Evolutionary conservation across 31 red algal species (phyloP).

Genomic region (Asparagopsis taxiformis): DNA sequence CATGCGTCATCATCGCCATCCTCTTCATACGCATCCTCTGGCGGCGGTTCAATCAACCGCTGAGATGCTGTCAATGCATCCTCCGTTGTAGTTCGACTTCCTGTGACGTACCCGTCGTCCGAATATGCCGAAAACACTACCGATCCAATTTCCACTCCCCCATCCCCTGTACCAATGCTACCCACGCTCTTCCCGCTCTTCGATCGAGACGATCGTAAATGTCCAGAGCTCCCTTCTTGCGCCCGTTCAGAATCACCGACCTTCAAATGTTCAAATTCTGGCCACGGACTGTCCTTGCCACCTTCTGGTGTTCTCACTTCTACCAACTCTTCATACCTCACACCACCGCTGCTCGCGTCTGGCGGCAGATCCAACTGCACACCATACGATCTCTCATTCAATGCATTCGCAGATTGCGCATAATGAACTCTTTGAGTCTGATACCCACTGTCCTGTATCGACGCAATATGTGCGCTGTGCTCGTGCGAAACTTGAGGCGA

Average conservation of each 20-base stretch:
- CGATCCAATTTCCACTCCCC: conserved; percentile 28
- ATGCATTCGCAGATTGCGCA: too few relatives aligned
- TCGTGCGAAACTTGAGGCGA: background rate
- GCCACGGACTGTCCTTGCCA: conserved; percentile 1
- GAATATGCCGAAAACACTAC: conserved; percentile 15
- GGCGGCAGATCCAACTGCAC: background rate
- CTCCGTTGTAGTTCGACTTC: conserved; percentile 34
- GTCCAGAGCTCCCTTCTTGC: conserved; percentile 11
- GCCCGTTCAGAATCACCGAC: conserved; percentile 12
- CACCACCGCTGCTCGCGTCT: background rate
- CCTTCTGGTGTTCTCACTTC: background rate
- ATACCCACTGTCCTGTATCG: too few relatives aligned
- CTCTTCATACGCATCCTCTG: conserved; percentile 7
- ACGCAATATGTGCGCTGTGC: too few relatives aligned
- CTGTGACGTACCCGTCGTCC: conserved; percentile 28
- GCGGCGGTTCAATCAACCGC: conserved; percentile 13
- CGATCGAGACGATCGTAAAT: background rate
- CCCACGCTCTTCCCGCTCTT: conserved; percentile 69
- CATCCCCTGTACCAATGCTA: conserved; percentile 32
- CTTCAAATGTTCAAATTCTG: conserved; percentile 18
- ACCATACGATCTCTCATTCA: background rate
- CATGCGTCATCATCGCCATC: conserved; percentile 39
- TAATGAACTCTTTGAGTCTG: too few relatives aligned
- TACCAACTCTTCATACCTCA: conserved; percentile 4
- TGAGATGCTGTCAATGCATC: conserved; percentile 16